These are phyloP conservation scores for Fistulifera solaris DNA, from an alignment of 108 stramenopile species.

Conservation along the genomic window DNA sequence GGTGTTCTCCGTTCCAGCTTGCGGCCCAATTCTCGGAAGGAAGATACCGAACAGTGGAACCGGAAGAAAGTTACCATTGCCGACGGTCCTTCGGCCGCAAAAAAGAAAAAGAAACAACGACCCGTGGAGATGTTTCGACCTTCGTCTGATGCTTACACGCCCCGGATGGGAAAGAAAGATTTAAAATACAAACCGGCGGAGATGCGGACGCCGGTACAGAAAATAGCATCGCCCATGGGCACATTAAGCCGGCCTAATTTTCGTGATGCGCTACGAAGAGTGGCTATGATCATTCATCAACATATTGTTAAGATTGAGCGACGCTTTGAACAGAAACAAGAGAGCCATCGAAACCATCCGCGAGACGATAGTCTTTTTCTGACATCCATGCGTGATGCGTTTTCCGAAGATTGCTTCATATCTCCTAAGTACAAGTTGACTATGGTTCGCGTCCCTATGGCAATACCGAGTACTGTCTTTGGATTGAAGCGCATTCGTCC, in stretches of 20 bases:
- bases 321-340: constrained; percentile 37
- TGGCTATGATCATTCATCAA: constrained; percentile 81
- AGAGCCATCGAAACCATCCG: background rate
- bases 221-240: constrained; percentile 65
- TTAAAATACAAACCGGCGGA: constrained; percentile 67
- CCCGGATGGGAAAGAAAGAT: constrained; percentile 59
- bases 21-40: no score
- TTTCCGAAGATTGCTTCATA: constrained; percentile 60
- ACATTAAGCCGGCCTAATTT: constrained; percentile 80
- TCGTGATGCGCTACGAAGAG: constrained; percentile 76
- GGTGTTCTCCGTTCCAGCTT: no score
- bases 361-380: constrained; percentile 39
- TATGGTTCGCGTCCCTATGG: constrained; percentile 78
- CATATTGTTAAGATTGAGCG: constrained; percentile 84
- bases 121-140: constrained; percentile 70
- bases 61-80: constrained; percentile 2
- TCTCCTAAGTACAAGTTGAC: constrained; percentile 72
- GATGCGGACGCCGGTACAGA: constrained; percentile 47
- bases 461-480: constrained; percentile 64
- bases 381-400: constrained; percentile 53
- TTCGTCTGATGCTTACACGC: constrained; percentile 80
- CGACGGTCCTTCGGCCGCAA: background rate
- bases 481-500: constrained; percentile 59
- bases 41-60: background rate
- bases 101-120: constrained; percentile 6